These are phyloP conservation scores for Xylaria curta DNA, from an alignment of 495 filamentous ascomycete species.

Conservation along the genomic window DNA sequence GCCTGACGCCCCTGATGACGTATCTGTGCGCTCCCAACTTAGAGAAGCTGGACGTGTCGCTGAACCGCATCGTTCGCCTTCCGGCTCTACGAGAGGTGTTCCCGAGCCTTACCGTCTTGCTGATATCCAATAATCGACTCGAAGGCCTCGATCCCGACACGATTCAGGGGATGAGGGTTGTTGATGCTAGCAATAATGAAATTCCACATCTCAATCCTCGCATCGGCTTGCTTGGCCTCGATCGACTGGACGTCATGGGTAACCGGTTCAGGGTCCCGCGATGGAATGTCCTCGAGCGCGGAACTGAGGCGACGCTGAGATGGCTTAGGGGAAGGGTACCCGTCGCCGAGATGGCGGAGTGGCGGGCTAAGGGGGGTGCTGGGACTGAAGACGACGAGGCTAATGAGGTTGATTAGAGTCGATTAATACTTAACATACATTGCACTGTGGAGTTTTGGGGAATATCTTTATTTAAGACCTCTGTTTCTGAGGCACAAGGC, in stretches of 20 bases:
- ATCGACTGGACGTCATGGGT: slow-evolving; percentile 69
- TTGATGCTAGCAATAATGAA: slow-evolving; percentile 85
- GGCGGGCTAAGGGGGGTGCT: slow-evolving; percentile 48
- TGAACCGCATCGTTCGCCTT: slow-evolving; percentile 75
- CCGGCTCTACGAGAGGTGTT: slow-evolving; percentile 63
- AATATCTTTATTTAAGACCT: background rate
- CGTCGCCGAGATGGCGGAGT: slow-evolving; percentile 62
- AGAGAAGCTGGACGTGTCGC: slow-evolving; percentile 76
- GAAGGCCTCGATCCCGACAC: slow-evolving; percentile 72
- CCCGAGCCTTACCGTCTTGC: slow-evolving; percentile 68
- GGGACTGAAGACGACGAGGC: slow-evolving; percentile 43
- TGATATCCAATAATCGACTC: slow-evolving; percentile 79
- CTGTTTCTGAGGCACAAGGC: background rate
- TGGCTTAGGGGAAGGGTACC: slow-evolving; percentile 84
- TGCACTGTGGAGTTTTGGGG: slow-evolving; percentile 28
- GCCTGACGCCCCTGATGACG: slow-evolving; percentile 65
- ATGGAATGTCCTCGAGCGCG: slow-evolving; percentile 83
- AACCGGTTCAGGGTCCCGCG: slow-evolving; percentile 88
- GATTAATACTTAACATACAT: slow-evolving; percentile 23
- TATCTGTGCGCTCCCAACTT: slow-evolving; percentile 74
- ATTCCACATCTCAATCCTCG: slow-evolving; percentile 77
- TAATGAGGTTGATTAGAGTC: slow-evolving; percentile 38
- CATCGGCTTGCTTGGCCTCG: slow-evolving; percentile 71
- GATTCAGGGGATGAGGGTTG: slow-evolving; percentile 73
- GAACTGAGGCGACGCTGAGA: slow-evolving; percentile 82